These are phyloP conservation scores for Raphanus raphanistrum DNA, from an alignment of 345 rosid genomes.

Conservation along the genomic window DNA sequence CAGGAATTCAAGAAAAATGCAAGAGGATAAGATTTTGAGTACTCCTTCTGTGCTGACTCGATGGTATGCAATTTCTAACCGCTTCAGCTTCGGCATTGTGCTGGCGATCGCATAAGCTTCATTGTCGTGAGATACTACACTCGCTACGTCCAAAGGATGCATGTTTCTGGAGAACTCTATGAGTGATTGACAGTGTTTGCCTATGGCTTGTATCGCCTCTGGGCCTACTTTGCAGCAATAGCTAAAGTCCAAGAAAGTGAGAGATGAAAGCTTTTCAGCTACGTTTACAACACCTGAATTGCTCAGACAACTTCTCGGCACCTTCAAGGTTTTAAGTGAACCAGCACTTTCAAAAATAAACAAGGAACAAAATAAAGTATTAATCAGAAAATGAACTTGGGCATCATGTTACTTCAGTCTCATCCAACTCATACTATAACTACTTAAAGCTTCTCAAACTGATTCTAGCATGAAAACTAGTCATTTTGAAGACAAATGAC, in stretches of 20 bases:
- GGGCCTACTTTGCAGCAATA: slow-evolving; percentile 67
- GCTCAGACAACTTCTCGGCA: slow-evolving; percentile 43
- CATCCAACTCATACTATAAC: no score
- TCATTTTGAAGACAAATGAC: no score
- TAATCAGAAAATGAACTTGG: background rate
- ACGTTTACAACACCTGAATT: slow-evolving; percentile 49
- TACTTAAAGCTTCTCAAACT: no score
- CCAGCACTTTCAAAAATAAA: slow-evolving; percentile 60
- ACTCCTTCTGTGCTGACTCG: slow-evolving; percentile 34
- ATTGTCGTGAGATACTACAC: slow-evolving; percentile 56
- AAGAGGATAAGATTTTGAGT: slow-evolving; percentile 55
- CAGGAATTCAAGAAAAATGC: slow-evolving; percentile 62
- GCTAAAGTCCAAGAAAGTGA: slow-evolving; percentile 83
- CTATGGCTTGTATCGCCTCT: slow-evolving; percentile 64
- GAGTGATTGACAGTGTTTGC: slow-evolving; percentile 69
- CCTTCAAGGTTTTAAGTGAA: slow-evolving; percentile 60
- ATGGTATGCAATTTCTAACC: no score
- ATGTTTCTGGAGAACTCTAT: slow-evolving; percentile 68
- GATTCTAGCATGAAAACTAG: no score
- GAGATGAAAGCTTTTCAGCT: slow-evolving; percentile 58
- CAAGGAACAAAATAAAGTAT: slow-evolving; percentile 11
- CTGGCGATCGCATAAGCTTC: slow-evolving; percentile 63
- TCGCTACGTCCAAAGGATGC: slow-evolving; percentile 56
- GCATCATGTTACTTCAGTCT: background rate
- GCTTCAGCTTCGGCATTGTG: no score